Evolutionary conservation across 129 eudicot genomes (phyloP).

Genomic region (Centrapalus pauciflorus): DNA sequence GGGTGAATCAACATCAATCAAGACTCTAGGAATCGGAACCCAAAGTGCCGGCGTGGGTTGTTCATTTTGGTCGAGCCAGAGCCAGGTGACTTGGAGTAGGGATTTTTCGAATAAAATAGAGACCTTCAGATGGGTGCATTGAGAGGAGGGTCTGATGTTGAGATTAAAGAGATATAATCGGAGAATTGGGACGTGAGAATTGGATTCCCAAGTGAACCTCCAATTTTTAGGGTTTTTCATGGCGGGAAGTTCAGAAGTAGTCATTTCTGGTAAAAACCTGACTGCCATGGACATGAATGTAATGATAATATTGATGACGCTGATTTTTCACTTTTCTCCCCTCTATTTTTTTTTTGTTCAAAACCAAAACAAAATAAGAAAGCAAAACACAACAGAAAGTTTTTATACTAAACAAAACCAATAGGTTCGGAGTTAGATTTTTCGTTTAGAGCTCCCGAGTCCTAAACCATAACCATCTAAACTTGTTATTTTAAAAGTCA

Average conservation of each 20-base stretch:
- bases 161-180: constrained; percentile 56
- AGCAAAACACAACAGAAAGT: too few relatives aligned
- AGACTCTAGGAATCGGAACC: constrained; percentile 70
- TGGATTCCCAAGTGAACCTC: constrained; percentile 89
- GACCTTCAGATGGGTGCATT: constrained; percentile 35
- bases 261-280: constrained; percentile 18
- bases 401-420: too few relatives aligned
- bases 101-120: constrained; percentile 40
- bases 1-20: constrained; percentile 63
- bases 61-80: constrained; percentile 29
- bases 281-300: not conserved
- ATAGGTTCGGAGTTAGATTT: too few relatives aligned
- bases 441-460: too few relatives aligned
- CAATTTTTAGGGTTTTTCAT: constrained; percentile 65
- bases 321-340: not conserved
- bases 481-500: too few relatives aligned
- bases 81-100: constrained; percentile 37
- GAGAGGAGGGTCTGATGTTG: constrained; percentile 30
- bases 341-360: not conserved
- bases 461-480: too few relatives aligned
- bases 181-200: constrained; percentile 70
- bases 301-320: constrained; percentile 2
- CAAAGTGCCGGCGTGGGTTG: constrained; percentile 25
- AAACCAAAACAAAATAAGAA: too few relatives aligned
- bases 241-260: constrained; percentile 22